Base-by-base conservation (phyloP, 345 rosid species). In the Pistacia vera region DNA sequence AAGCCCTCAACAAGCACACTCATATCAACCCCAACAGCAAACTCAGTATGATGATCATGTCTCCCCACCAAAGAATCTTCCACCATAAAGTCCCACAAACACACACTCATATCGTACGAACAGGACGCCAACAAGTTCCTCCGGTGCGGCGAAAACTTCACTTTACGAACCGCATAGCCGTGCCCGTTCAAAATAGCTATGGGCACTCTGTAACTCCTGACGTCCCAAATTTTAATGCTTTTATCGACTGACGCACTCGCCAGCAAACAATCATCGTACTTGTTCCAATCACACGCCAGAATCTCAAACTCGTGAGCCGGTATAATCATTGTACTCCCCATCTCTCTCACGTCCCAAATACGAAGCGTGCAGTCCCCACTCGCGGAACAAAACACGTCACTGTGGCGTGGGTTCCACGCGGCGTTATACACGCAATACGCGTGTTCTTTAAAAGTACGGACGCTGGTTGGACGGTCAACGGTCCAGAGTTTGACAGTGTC, bases 1-100 rank as follows among this genome's bases (percentile, higher is more conserved):
- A 93, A 78, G 18, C 98, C 98, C 69, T 96, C 97, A 20, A 96
- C 98, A 76, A 96, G 98, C 78, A 96, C 97, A 72, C 97, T 93
- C 90, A 93, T 83, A 70, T 96, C 97, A 0, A 96, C 88, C 56
- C 98, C 98, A 4, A 92, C 97, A 0, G 91, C 93, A 35, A 96
- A 93, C 80, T 96, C 97, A 0, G 97, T 89, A 62, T 93, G 98
- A 69, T 96, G 98, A 88, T 93, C 97, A 68, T 93, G 86, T 67
- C 94, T 82, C 36, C 94, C 91, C 17, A 93, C 86, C 63, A 93
- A 75, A 0, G 98, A 89, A 89, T 96, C 99, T 74, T 96, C 98
- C 79, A 91, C 90, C 97, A 89, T 89, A 30, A 81, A 86, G 75
- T 93, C 98, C 97, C 98, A 93, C 76, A 90, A 74, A 61, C 97